A percentile compares a stretch with the other conserved stretches of the same genome.
Evolutionary conservation across 2,329 filamentous ascomycete species (phyloP).

Genomic region (Diplodia scrobiculata): DNA sequence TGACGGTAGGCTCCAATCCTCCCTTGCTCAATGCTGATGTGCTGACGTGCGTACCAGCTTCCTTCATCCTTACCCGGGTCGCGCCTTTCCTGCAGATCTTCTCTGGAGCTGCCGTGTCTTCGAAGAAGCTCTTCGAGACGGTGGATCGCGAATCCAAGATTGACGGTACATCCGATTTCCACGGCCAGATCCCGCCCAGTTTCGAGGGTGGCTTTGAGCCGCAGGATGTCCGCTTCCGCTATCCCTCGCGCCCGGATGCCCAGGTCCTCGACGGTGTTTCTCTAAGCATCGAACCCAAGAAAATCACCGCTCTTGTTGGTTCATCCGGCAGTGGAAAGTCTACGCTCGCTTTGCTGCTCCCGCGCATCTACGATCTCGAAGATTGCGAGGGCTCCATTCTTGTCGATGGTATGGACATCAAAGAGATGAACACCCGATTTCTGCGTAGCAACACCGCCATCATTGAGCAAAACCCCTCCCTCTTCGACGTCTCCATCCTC

Average conservation of each 20-base stretch:
- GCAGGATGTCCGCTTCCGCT: conserved; percentile 47
- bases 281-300: conserved; percentile 43
- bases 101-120: background rate
- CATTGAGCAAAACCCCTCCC: conserved; percentile 57
- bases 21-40: background rate
- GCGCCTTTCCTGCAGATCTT: conserved; percentile 21
- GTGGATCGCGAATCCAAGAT: conserved; percentile 8
- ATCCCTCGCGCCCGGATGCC: conserved; percentile 46
- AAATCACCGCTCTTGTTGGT: conserved; percentile 43
- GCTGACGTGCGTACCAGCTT: background rate
- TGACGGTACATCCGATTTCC: conserved; percentile 16
- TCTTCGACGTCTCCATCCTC: conserved; percentile 56
- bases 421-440: conserved; percentile 43
- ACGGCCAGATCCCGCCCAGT: background rate
- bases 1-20: background rate
- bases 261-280: conserved; percentile 45
- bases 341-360: conserved; percentile 68
- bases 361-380: conserved; percentile 46
- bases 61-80: conserved; percentile 23
- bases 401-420: conserved; percentile 46
- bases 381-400: conserved; percentile 34
- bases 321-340: conserved; percentile 87
- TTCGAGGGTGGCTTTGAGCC: conserved; percentile 40
- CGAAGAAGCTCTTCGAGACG: conserved; percentile 18
- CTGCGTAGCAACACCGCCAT: conserved; percentile 45